These are phyloP conservation scores for Neolentinus lepideus DNA, from an alignment of 1,284 basidiomycete genomes.

Conservation along the genomic window DNA sequence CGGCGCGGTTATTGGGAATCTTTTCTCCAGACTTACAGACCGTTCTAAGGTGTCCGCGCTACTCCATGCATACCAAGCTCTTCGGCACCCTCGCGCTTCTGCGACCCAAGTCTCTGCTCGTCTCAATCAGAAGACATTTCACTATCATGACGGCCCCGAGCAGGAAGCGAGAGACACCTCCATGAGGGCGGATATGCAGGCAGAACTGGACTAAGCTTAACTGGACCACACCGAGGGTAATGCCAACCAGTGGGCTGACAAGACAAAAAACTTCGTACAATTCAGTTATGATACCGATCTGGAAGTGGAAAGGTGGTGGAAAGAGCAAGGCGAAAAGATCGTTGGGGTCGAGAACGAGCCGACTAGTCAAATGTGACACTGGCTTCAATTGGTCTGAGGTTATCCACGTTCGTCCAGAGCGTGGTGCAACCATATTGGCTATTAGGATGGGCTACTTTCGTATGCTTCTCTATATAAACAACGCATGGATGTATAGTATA, in stretches of 20 bases:
- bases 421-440: not conserved
- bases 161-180: constrained; percentile 32
- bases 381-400: not conserved
- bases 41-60: constrained; percentile 33
- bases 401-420: not conserved
- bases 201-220: constrained; percentile 2
- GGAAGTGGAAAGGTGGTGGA: constrained; percentile 17
- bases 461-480: too few relatives aligned
- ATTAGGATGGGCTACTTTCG: too few relatives aligned
- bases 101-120: constrained; percentile 29
- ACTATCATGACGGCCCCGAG: constrained; percentile 27
- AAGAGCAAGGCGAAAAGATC: constrained; percentile 10
- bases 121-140: constrained; percentile 32
- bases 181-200: constrained; percentile 24
- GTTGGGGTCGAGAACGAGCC: constrained; percentile 1
- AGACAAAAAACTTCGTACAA: constrained; percentile 14
- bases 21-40: constrained; percentile 36
- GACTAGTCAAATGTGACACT: not conserved
- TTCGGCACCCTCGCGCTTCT: constrained; percentile 35
- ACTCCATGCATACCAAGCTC: constrained; percentile 41
- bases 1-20: constrained; percentile 39
- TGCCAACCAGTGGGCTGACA: constrained; percentile 19
- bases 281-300: constrained; percentile 17
- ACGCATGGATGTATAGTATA: too few relatives aligned
- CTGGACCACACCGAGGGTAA: constrained; percentile 4